phyloP scores from a whole-genome alignment of 176 grass and related monocot species.

The Oryza officinalis region DNA sequence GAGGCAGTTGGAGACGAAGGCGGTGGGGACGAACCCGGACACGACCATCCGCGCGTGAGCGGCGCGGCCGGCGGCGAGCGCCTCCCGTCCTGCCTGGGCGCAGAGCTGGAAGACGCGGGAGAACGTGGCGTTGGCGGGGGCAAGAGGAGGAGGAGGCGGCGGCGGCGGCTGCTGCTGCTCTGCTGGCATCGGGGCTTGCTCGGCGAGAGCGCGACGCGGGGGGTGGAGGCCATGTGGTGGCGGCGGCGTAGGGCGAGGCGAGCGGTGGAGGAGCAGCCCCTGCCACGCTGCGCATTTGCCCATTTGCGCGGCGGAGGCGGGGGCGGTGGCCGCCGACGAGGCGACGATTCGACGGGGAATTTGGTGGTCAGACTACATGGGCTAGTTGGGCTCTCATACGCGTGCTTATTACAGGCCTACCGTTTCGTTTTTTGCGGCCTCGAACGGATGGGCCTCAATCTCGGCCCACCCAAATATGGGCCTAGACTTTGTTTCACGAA shows the following conservation, averaged over 20 bases:
- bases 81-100: slow-evolving; percentile 32
- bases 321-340: neutral
- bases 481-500: no score
- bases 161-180: neutral
- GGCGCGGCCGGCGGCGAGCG: slow-evolving; percentile 40
- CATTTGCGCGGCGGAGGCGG: neutral
- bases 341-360: neutral
- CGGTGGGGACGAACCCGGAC: slow-evolving; percentile 61
- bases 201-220: neutral
- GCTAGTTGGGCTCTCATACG: neutral
- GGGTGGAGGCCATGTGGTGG: slow-evolving; percentile 20
- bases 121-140: slow-evolving; percentile 44
- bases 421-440: no score
- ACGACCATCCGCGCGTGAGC: slow-evolving; percentile 65
- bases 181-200: neutral
- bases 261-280: neutral
- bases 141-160: neutral
- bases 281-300: neutral
- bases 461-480: no score
- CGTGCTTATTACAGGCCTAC: no score
- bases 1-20: slow-evolving; percentile 75
- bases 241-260: neutral
- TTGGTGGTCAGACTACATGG: neutral
- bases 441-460: no score
- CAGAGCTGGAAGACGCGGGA: slow-evolving; percentile 69